Evolutionary conservation across 2,329 filamentous ascomycete genomes (phyloP), one percentile per base, ranked within the genome.

Genomic region (Penicillium oxalicum): DNA sequence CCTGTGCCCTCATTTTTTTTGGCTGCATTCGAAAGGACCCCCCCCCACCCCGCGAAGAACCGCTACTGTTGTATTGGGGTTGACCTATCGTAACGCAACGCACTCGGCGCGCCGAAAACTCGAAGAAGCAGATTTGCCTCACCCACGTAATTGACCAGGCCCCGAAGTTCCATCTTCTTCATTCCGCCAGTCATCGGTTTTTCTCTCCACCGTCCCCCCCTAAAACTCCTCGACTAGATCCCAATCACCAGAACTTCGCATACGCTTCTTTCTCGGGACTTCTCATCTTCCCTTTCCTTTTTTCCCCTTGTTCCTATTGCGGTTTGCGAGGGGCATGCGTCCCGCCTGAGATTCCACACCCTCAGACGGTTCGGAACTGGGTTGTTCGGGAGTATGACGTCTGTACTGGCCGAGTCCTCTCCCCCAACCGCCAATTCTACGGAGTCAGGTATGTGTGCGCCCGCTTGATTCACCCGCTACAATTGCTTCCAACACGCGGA

Each of bases 351-450:
- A 27, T 34, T 25, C 49, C 39, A 32, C 29, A 7, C 29, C 29
- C 29, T 32, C 29, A 32, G 4, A 32, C 29, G 29, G 29, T 32
- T 32, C 7, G 29, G 50, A 51, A 45, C 44, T 52, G 52, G 50
- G 32, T 49, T 34, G 55, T 59, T 44, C 52, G 60, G 53, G 58
- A 62, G 55, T 62, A 69, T 68, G 65, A 67, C 65, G 65, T 68
- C 66, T 64, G 60, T 64, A 60, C 46, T 57, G 49, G 61, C 61
- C 50, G 56, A 60, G 35, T 18, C 25, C 52, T 59, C 60, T 48
- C 53, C 58, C 51, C 52, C 55, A 56, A 48, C 56, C 34, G 54
- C 54, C 45, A 55, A 60, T 45, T 44, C 45, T 40, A 61, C 57
- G 61, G 58, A 59, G 51, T 54, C 60, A 55, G 59, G 66, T 69